Conservation (phyloP, 2,329 filamentous ascomycete species). For the Colletotrichum sp. region DNA sequence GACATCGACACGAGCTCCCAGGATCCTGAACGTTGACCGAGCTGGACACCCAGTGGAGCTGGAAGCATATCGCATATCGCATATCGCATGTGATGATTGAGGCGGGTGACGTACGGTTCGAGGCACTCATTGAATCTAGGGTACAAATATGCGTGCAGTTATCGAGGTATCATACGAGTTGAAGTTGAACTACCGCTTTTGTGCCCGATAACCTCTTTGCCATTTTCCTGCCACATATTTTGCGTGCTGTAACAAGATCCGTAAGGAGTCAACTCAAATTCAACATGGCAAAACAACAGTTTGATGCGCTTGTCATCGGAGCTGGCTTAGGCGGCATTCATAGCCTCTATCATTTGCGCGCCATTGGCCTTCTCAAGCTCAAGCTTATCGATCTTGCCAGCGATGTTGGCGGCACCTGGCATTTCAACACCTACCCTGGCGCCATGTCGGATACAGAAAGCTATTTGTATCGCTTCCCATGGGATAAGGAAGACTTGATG, state of each 20-base stretch:
- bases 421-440: conserved; percentile 25
- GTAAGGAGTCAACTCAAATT: background rate
- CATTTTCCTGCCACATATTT: background rate
- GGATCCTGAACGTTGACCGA: background rate
- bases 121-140: background rate
- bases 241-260: background rate
- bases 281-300: background rate
- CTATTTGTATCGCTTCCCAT: conserved; percentile 1
- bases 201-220: background rate
- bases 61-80: background rate
- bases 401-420: conserved; percentile 26
- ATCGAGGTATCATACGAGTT: background rate
- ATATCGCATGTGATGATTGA: background rate
- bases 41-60: background rate
- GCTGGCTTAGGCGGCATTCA: background rate
- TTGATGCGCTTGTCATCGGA: background rate
- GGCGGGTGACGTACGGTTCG: rapidly evolving
- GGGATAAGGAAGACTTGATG: conserved; percentile 5
- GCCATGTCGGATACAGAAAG: background rate
- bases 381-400: conserved; percentile 24
- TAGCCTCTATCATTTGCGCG: background rate
- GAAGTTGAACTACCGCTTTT: background rate
- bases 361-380: background rate
- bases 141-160: background rate
- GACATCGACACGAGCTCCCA: background rate